These are phyloP conservation scores for Trifolium repens DNA, from an alignment of 306 rosid species.

Conservation along the genomic window DNA sequence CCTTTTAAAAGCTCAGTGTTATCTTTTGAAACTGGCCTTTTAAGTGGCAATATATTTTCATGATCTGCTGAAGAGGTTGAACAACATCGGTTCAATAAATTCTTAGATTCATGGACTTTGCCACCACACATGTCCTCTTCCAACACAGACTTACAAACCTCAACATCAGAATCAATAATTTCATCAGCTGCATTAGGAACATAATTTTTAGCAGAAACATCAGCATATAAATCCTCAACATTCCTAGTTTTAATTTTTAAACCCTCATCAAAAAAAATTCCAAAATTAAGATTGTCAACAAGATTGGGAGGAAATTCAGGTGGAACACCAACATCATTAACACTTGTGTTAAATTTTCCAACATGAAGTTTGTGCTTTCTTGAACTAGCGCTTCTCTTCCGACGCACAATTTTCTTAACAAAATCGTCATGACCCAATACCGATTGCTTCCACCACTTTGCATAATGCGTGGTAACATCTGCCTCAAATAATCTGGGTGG, in stretches of 20 bases:
- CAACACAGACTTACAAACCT: too few relatives aligned
- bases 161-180: neutral
- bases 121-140: too few relatives aligned
- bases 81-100: neutral
- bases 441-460: conserved; percentile 38
- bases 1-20: neutral
- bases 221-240: neutral
- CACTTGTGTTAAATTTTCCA: conserved; percentile 10
- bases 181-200: neutral
- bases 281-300: too few relatives aligned
- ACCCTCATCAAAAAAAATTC: too few relatives aligned
- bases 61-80: neutral
- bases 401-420: neutral
- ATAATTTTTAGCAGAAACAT: neutral
- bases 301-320: conserved; percentile 18
- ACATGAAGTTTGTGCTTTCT: neutral
- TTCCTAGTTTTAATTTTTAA: neutral
- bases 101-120: too few relatives aligned
- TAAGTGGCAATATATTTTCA: neutral
- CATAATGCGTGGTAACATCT: conserved; percentile 46
- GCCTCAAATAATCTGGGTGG: conserved; percentile 47
- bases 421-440: conserved; percentile 12
- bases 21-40: neutral
- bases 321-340: conserved; percentile 22
- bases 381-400: conserved; percentile 22